A percentile compares a stretch with the other conserved stretches of the same genome.
phyloP scores from a whole-genome alignment of 352 stramenopile species.

The Phytopythium boreale region DNA sequence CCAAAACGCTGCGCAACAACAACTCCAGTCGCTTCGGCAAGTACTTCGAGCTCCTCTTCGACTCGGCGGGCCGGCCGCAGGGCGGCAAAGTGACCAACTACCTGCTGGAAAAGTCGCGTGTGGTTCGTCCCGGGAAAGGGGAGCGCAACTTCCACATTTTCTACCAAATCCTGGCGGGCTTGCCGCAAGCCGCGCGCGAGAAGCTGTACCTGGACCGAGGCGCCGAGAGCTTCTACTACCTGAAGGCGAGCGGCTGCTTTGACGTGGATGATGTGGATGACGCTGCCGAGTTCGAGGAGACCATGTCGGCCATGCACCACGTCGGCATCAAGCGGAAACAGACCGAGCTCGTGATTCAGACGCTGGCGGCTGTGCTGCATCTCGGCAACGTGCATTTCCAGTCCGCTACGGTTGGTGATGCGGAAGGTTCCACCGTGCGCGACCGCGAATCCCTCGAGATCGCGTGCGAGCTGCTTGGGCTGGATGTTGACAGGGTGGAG shows the following conservation, averaged over 20 bases:
- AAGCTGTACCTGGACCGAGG: conserved; percentile 73
- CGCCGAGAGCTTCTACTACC: conserved; percentile 83
- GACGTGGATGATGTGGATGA: conserved; percentile 91
- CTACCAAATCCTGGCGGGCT: conserved; percentile 87
- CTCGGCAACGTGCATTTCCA: conserved; percentile 79
- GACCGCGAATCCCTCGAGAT: conserved; percentile 55
- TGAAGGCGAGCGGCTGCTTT: conserved; percentile 88
- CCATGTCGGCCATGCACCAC: conserved; percentile 85
- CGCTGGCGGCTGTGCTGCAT: conserved; percentile 72
- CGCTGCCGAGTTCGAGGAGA: conserved; percentile 85
- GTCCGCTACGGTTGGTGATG: conserved; percentile 55
- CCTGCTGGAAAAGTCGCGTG: conserved; percentile 89
- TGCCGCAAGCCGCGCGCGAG: conserved; percentile 50
- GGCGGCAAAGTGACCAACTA: conserved; percentile 92
- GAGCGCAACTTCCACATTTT: conserved; percentile 96
- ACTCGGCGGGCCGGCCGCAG: conserved; percentile 74
- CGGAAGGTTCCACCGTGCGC: conserved; percentile 59
- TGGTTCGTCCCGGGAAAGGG: conserved; percentile 80
- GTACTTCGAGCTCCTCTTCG: conserved; percentile 94
- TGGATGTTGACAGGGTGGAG: conserved; percentile 57
- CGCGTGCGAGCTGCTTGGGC: conserved; percentile 63
- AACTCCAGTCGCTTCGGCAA: conserved; percentile 96
- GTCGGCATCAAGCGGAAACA: conserved; percentile 88
- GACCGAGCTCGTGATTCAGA: conserved; percentile 87
- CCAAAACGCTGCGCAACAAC: conserved; percentile 93